These are phyloP conservation scores for Aspergillus chevalieri DNA, from an alignment of 2,329 filamentous ascomycete genomes.

Conservation along the genomic window DNA sequence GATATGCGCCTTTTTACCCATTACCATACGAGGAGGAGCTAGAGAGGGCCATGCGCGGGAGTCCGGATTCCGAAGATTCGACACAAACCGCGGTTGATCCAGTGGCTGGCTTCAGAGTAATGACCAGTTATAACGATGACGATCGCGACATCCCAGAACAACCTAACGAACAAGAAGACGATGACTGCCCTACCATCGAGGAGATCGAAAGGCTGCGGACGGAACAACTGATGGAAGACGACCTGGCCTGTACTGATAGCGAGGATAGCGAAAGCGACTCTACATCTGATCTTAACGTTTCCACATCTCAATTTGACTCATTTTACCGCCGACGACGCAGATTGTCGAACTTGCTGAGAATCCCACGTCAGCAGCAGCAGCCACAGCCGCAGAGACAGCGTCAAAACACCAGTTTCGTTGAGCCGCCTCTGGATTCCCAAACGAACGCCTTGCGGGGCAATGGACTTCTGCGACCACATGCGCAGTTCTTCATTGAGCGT, in stretches of 20 bases:
- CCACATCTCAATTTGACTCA: constrained; percentile 6
- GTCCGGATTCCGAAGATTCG: constrained; percentile 16
- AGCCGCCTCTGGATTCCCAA: constrained; percentile 11
- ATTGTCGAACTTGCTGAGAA: constrained; percentile 19
- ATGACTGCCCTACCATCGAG: constrained; percentile 14
- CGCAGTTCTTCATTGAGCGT: constrained; percentile 75
- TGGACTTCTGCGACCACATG: constrained; percentile 63
- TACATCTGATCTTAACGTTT: constrained; percentile 11
- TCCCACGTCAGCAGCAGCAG: constrained; percentile 14
- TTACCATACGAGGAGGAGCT: constrained; percentile 36
- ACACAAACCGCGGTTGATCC: constrained; percentile 20
- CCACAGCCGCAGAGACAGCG: constrained; percentile 16
- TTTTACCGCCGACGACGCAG: constrained; percentile 23
- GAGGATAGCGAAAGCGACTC: constrained; percentile 27
- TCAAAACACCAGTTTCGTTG: constrained; percentile 20
- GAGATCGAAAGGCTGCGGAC: constrained; percentile 21
- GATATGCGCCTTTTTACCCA: too few species aligned
- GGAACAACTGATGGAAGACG: constrained; percentile 22
- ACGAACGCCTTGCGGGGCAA: background rate
- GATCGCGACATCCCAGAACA: constrained; percentile 29
- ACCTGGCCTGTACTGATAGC: constrained; percentile 26
- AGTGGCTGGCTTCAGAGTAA: constrained; percentile 28
- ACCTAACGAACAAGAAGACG: constrained; percentile 26
- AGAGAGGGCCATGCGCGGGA: constrained; percentile 21
- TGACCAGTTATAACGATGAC: constrained; percentile 30